Conservation (phyloP, 345 rosid genomes). For the Eucalyptus paniculata region DNA sequence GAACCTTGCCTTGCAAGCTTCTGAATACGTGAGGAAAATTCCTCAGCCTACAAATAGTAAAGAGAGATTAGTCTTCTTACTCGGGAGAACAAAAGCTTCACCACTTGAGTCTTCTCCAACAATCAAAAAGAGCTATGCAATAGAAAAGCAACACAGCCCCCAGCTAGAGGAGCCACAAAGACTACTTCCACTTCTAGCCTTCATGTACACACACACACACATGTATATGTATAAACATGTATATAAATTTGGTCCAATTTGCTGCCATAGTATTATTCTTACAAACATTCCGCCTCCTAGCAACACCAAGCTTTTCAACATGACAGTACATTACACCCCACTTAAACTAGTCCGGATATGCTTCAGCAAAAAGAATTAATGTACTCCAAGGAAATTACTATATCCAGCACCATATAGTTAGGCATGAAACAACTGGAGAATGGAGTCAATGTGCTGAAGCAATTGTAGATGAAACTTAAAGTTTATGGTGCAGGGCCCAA, state of each 20-base stretch:
- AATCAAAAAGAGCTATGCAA: background rate
- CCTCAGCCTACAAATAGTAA: slow-evolving; percentile 61
- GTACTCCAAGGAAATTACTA: background rate
- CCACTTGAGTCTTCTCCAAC: background rate
- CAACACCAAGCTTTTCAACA: background rate
- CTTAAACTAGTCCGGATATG: background rate
- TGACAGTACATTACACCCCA: background rate
- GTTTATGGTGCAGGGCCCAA: background rate
- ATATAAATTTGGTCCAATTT: background rate
- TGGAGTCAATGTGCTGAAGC: background rate
- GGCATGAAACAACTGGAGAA: background rate
- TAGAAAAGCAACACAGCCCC: background rate
- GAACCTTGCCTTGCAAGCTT: slow-evolving; percentile 72
- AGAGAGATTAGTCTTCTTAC: background rate
- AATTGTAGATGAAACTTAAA: background rate
- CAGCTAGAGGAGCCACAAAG: background rate
- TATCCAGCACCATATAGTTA: background rate
- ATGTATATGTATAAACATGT: background rate
- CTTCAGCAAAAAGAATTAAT: background rate
- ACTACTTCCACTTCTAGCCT: background rate
- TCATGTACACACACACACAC: no score
- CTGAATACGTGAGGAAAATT: slow-evolving; percentile 71
- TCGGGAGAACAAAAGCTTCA: background rate
- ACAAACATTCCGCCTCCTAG: background rate
- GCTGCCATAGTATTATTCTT: background rate